A percentile compares a stretch with the other conserved stretches of the same genome.
phyloP scores from a whole-genome alignment of 1,139 yeast species.

The Candida sanyaensis region DNA sequence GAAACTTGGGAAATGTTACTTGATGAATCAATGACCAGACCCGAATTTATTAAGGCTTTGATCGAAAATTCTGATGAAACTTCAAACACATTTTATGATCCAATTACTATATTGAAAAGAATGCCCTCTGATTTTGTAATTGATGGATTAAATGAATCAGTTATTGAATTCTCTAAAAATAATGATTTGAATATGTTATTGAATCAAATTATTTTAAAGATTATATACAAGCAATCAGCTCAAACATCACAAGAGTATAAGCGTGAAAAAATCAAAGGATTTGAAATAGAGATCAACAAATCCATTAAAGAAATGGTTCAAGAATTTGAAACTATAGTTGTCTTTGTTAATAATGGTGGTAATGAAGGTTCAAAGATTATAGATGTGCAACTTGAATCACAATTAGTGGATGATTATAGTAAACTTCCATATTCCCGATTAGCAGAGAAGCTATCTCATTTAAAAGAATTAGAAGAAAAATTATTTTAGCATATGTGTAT shows the following conservation, averaged over 20 bases:
- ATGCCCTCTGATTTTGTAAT: constrained; percentile 56
- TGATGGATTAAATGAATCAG: constrained; percentile 58
- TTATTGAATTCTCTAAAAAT: constrained; percentile 64
- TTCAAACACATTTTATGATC: constrained; percentile 55
- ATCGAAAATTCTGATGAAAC: constrained; percentile 68
- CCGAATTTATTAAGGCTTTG: constrained; percentile 72
- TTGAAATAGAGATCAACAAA: constrained; percentile 30
- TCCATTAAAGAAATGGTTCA: constrained; percentile 19
- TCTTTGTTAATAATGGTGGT: not conserved
- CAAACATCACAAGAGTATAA: constrained; percentile 39
- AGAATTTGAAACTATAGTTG: constrained; percentile 26
- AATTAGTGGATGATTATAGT: constrained; percentile 3
- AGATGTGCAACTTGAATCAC: constrained; percentile 7
- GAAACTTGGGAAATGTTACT: constrained; percentile 81
- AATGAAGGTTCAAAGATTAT: not conserved
- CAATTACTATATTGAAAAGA: constrained; percentile 62
- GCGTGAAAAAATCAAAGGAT: constrained; percentile 43
- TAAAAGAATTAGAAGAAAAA: constrained; percentile 7
- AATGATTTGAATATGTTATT: constrained; percentile 62
- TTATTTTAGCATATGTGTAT: not conserved
- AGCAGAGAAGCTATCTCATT: constrained; percentile 9
- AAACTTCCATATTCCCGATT: constrained; percentile 8
- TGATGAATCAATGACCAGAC: constrained; percentile 69
- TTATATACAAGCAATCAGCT: constrained; percentile 62
- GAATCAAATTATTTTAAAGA: constrained; percentile 59